phyloP scores from a whole-genome alignment of 305 asterid species.

The Fraxinus paxiana region DNA sequence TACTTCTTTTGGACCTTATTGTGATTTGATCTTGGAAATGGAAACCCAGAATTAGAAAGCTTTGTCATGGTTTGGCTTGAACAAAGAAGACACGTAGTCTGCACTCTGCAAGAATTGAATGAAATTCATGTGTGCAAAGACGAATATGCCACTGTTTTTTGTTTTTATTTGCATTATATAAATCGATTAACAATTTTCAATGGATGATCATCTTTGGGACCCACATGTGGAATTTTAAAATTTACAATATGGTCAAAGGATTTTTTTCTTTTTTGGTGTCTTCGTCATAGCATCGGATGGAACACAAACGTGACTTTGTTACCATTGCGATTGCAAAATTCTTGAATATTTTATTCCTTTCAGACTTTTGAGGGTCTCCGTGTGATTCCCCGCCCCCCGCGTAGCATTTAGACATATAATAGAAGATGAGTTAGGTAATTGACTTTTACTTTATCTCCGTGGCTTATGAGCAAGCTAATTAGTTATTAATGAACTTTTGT shows the following conservation, averaged over 20 bases:
- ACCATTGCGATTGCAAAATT: neutral
- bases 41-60: neutral
- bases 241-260: neutral
- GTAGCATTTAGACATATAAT: neutral
- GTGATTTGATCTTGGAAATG: neutral
- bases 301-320: neutral
- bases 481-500: neutral
- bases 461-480: neutral
- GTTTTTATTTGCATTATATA: neutral
- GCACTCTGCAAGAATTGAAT: neutral
- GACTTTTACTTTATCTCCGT: neutral
- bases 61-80: slow-evolving; percentile 11
- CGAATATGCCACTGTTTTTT: neutral
- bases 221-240: neutral
- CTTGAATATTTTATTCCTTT: neutral
- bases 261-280: neutral
- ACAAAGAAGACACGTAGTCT: neutral
- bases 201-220: neutral
- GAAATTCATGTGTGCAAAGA: neutral
- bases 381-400: neutral
- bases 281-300: neutral
- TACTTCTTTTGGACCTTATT: neutral
- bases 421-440: neutral
- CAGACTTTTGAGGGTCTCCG: neutral
- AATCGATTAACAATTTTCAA: neutral